Base-by-base conservation (phyloP, 345 rosid species). In the Trapa bicornis region DNA sequence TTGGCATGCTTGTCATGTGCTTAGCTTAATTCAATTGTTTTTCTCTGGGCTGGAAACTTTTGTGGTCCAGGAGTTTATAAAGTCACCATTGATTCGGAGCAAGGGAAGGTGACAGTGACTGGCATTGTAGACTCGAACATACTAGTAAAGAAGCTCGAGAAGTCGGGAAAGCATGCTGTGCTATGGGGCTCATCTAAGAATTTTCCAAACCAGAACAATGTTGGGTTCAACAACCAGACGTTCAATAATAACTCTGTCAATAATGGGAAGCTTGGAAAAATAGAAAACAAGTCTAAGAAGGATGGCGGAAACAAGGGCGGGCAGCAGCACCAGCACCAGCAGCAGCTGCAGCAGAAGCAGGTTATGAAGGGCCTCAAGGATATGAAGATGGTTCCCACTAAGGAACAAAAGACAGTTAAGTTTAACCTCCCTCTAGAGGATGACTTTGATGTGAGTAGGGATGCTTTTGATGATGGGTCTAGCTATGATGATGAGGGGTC, bases 111-210 rank as follows among this genome's bases (percentile, higher is more conserved):
- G 32, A 91, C 86, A 14, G 99, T 95, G 38, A 77, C 86, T 0
- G 99, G 99, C n/a, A 70, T 82, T 76, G 89, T 85, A 32, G 96
- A 89, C 80, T 96, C 96, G 15, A 75, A 77, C 7, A 61, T 74
- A n/a, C 92, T 95, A 9, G 77, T 95, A 48, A 78, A 72, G 77
- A 91, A 89, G 82, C 92, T 95, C 6, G 85, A 83, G 80, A 91
- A 91, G 65, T 80, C 92, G 3, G 99, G 99, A 16, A 95, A 87
- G 71, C 90, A 85, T 70, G 99, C 96, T n/a, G 96, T 91, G 82
- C 71, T 91, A n/a, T 75, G 87, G 78, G 96, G 89, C 14, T 82
- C 75, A 22, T 83, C 84, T 5, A 85, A 85, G 67, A 90, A 87
- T n/a, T 38, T 77, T 35, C 80, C 75, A 56, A 76, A 80, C 61